phyloP scores from a whole-genome alignment of 768 basidiomycete genomes.

The Sporobolomyces roseus region DNA sequence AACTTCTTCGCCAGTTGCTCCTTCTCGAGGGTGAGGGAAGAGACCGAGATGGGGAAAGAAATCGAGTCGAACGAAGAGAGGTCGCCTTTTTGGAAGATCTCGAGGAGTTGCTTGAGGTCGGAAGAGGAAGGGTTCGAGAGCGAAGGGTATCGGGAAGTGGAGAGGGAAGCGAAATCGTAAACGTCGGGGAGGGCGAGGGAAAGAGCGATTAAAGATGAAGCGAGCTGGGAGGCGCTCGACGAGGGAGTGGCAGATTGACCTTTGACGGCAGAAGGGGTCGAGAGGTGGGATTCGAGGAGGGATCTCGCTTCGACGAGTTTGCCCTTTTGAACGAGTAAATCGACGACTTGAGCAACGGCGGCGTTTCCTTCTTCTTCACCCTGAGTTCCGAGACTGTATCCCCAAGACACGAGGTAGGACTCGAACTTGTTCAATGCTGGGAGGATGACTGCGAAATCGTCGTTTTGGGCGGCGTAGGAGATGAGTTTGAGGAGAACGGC shows the following conservation, averaged over 20 bases:
- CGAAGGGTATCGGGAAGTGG: constrained; percentile 12
- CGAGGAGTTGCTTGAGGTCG: constrained; percentile 14
- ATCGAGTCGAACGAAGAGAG: constrained; percentile 3
- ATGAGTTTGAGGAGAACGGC: constrained; percentile 32
- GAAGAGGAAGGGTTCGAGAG: constrained; percentile 8
- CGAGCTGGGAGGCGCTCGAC: constrained; percentile 20
- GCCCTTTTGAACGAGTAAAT: constrained; percentile 15
- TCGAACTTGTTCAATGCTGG: constrained; percentile 23
- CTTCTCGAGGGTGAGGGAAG: constrained; percentile 52
- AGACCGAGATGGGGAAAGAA: constrained; percentile 1
- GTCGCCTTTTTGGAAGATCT: constrained; percentile 24
- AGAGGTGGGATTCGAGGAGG: constrained; percentile 20
- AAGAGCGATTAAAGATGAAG: constrained; percentile 16
- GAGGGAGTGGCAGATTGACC: constrained; percentile 9
- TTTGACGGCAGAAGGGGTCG: background rate
- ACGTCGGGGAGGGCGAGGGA: constrained; percentile 28
- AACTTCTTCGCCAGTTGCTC: constrained; percentile 71
- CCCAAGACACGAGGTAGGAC: constrained; percentile 19
- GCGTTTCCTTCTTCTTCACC: constrained; percentile 30
- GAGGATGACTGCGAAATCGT: constrained; percentile 35
- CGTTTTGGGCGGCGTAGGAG: constrained; percentile 29
- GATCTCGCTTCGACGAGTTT: constrained; percentile 15
- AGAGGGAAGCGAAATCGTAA: constrained; percentile 32
- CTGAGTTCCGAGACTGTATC: constrained; percentile 21
- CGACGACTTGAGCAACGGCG: constrained; percentile 12